phyloP scores from a whole-genome alignment of 2,329 filamentous ascomycete species.

The Cytospora paraplurivora region DNA sequence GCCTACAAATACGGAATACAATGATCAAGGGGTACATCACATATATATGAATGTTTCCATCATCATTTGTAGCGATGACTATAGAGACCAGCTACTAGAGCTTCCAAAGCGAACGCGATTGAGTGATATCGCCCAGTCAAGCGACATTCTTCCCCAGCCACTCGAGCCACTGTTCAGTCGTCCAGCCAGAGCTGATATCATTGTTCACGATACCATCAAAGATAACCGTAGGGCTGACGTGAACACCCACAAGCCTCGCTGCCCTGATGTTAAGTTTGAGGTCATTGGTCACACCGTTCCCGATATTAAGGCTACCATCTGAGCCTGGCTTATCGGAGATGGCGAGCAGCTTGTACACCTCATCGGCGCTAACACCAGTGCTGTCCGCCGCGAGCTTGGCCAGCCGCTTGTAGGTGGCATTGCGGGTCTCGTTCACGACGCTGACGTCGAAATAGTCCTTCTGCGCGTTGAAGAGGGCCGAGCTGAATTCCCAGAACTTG shows the following conservation, averaged over 20 bases:
- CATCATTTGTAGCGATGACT: no score
- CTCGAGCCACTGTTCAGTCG: slow-evolving; percentile 78
- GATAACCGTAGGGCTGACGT: slow-evolving; percentile 88
- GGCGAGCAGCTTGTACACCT: slow-evolving; percentile 68
- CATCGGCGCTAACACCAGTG: slow-evolving; percentile 71
- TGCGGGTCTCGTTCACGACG: slow-evolving; percentile 81
- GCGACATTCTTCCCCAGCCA: slow-evolving; percentile 67
- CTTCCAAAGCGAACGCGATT: neutral
- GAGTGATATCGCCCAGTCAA: slow-evolving; percentile 31
- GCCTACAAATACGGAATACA: no score
- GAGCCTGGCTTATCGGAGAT: slow-evolving; percentile 67
- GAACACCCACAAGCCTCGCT: slow-evolving; percentile 76
- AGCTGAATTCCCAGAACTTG: slow-evolving; percentile 80
- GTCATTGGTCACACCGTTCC: slow-evolving; percentile 83
- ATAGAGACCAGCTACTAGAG: no score
- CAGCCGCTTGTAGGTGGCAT: slow-evolving; percentile 79
- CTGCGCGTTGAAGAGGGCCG: slow-evolving; percentile 66
- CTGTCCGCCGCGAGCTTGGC: slow-evolving; percentile 67
- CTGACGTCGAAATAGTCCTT: slow-evolving; percentile 80
- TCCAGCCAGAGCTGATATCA: slow-evolving; percentile 79
- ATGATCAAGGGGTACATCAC: no score
- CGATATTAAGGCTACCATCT: slow-evolving; percentile 72
- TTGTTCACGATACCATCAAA: slow-evolving; percentile 84
- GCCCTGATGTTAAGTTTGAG: slow-evolving; percentile 83
- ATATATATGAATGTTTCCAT: no score